These are phyloP conservation scores for Curvularia lunata DNA, from an alignment of 2,329 filamentous ascomycete genomes.

Conservation along the genomic window DNA sequence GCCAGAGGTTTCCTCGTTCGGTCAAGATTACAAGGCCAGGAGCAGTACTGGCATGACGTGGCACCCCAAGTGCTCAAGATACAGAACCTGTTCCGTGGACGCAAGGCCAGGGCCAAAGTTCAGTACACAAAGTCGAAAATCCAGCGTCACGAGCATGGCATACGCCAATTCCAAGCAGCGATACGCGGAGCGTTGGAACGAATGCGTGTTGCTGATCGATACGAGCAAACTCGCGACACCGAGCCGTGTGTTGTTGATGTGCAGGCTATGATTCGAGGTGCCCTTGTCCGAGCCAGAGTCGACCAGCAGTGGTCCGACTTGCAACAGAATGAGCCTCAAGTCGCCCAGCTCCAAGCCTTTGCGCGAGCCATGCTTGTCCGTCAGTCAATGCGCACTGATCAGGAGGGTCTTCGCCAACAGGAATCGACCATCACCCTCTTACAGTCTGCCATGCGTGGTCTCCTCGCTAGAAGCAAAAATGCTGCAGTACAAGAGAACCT, in stretches of 20 bases:
- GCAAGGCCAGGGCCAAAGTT: slow-evolving; percentile 58
- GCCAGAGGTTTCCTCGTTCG: slow-evolving; percentile 78
- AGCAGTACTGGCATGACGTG: slow-evolving; percentile 71
- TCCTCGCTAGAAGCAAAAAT: slow-evolving; percentile 50
- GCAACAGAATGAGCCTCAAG: slow-evolving; percentile 58
- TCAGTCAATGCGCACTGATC: slow-evolving; percentile 43
- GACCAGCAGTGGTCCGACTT: slow-evolving; percentile 46
- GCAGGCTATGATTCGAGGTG: slow-evolving; percentile 67
- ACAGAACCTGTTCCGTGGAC: slow-evolving; percentile 79
- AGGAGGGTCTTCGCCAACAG: slow-evolving; percentile 45
- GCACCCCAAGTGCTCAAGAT: slow-evolving; percentile 77
- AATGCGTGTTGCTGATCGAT: slow-evolving; percentile 55
- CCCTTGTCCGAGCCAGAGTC: slow-evolving; percentile 66
- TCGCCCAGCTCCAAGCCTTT: slow-evolving; percentile 49
- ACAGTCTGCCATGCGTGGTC: slow-evolving; percentile 69
- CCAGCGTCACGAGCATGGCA: slow-evolving; percentile 53
- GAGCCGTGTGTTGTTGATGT: slow-evolving; percentile 63
- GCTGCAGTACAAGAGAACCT: slow-evolving; percentile 51
- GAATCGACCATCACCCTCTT: slow-evolving; percentile 58
- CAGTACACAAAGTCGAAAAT: slow-evolving; percentile 56
- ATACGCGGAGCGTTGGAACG: slow-evolving; percentile 58
- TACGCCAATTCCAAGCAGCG: slow-evolving; percentile 63
- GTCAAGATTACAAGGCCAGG: slow-evolving; percentile 65
- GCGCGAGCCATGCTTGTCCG: slow-evolving; percentile 53
- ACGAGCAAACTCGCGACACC: slow-evolving; percentile 67